phyloP scores from a whole-genome alignment of 257 asterid species.

The Hygrophila difformis region DNA sequence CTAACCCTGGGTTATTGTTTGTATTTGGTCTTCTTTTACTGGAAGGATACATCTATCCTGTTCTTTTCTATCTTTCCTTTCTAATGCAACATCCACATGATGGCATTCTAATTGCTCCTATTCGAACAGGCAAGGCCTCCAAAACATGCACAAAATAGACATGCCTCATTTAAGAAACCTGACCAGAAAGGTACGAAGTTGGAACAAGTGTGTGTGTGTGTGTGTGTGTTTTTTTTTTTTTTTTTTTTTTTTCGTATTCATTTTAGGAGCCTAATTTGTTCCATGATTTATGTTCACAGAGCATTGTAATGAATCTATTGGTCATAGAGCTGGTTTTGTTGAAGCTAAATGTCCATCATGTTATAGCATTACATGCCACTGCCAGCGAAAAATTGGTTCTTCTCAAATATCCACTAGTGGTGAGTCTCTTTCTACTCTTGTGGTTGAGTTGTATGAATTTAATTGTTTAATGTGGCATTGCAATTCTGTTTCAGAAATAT shows the following conservation, averaged over 20 bases:
- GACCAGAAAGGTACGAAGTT: conserved; percentile 36
- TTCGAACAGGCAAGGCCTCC: conserved; percentile 36
- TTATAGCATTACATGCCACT: not conserved
- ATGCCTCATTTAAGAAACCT: conserved; percentile 18
- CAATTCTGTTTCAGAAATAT: conserved; percentile 23
- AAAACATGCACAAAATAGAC: conserved; percentile 18
- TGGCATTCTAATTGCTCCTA: conserved; percentile 7
- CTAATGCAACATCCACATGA: not conserved
- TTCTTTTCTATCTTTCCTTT: not conserved
- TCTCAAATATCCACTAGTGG: conserved; percentile 34
- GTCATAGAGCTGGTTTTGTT: conserved; percentile 17
- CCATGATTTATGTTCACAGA: conserved; percentile 28
- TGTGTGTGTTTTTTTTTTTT: too few species aligned
- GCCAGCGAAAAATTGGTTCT: conserved; percentile 16
- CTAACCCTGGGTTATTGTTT: not conserved
- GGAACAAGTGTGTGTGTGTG: conserved; percentile 13
- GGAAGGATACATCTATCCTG: not conserved
- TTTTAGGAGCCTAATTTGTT: conserved; percentile 26
- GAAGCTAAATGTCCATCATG: conserved; percentile 32
- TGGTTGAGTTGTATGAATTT: not conserved
- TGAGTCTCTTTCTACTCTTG: conserved; percentile 20
- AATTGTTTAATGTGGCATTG: not conserved
- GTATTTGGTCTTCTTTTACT: not conserved
- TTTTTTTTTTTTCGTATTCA: conserved; percentile 27
- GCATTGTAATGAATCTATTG: conserved; percentile 23